A percentile compares a stretch with the other conserved stretches of the same genome.
These are phyloP conservation scores for Pyrenochaeta sp. DNA, from an alignment of 2,329 filamentous ascomycete species.

Conservation along the genomic window DNA sequence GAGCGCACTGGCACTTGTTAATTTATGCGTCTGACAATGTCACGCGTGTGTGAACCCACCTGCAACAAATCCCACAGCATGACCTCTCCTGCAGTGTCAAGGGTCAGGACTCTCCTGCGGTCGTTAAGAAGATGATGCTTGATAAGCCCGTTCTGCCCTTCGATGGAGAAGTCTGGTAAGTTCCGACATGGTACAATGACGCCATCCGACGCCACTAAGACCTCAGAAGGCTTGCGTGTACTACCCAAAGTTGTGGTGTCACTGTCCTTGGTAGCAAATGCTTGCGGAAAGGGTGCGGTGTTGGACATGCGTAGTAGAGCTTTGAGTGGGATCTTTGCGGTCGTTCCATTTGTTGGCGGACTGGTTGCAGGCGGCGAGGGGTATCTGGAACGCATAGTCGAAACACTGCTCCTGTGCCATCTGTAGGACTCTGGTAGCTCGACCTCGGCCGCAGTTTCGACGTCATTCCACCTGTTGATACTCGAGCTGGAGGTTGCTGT, in stretches of 20 bases:
- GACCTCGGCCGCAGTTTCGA: conserved; percentile 79
- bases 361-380: conserved; percentile 49
- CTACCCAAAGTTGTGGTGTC: conserved; percentile 64
- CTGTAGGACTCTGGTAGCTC: conserved; percentile 61
- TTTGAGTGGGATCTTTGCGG: conserved; percentile 74
- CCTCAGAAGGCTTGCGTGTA: conserved; percentile 66
- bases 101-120: conserved; percentile 83
- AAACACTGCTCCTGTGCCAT: conserved; percentile 63
- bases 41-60: conserved; percentile 57
- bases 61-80: conserved; percentile 92
- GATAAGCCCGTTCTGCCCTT: conserved; percentile 93
- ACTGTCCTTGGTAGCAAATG: conserved; percentile 61
- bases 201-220: conserved; percentile 54
- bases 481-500: conserved; percentile 89
- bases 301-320: conserved; percentile 85
- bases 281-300: conserved; percentile 75
- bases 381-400: conserved; percentile 53
- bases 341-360: conserved; percentile 42
- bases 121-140: conserved; percentile 95
- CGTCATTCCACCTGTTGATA: conserved; percentile 89
- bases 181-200: conserved; percentile 50
- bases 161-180: conserved; percentile 69
- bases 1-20: conserved; percentile 70
- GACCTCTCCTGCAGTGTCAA: conserved; percentile 95
- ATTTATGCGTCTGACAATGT: not conserved